Base-by-base conservation (phyloP, 1,284 basidiomycete species). In the Trametes versicolor region DNA sequence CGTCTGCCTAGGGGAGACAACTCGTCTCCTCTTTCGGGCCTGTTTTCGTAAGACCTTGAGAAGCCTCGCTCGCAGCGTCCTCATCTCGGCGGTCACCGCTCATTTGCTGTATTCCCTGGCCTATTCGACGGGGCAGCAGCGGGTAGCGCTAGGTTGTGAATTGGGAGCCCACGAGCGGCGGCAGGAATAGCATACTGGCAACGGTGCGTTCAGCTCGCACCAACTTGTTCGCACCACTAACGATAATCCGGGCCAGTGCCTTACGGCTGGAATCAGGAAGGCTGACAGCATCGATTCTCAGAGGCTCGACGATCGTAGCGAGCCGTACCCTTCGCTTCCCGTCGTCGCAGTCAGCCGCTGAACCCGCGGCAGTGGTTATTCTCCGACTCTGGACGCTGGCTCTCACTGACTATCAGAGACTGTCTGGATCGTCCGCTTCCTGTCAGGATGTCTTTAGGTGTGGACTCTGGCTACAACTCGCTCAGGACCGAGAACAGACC, bases 301-400 rank as follows among this genome's bases (percentile, higher is more conserved):
- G 34, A 37, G 34, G 51, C 27, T 34, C 25, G 32, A 34, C 32
- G 50, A 51, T 51, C 50, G 29, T 19, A 51, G 50, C 19, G 29
- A 25, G 49, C 49, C 49, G 49, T 12, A 34, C 25, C 29, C 13
- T 51, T 9, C 50, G 41, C 19, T 43, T 43, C 19, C 41, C 41
- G 37, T 17, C 13, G 10, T 21, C 19, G 32, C 50, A 13, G 50
- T 36, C 50, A 51, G 50, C 50, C 50, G 50, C 50, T n/a, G 50
- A 34, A 43, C 29, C 50, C 29, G 17, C 9, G 15, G 19, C 49
- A 29, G 50, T 19, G 19, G 50, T n/a, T n/a, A 17, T 6, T 32
- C 25, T 32, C 49, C 49, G 12, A 19, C 49, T 23, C 45, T 48
- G 49, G 27, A 12, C 1, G 19, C 29, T 32, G 17, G 50, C 48